Evolutionary conservation across 2,329 filamentous ascomycete species (phyloP).

Genomic region (Macrophomina pseudophaseolina): DNA sequence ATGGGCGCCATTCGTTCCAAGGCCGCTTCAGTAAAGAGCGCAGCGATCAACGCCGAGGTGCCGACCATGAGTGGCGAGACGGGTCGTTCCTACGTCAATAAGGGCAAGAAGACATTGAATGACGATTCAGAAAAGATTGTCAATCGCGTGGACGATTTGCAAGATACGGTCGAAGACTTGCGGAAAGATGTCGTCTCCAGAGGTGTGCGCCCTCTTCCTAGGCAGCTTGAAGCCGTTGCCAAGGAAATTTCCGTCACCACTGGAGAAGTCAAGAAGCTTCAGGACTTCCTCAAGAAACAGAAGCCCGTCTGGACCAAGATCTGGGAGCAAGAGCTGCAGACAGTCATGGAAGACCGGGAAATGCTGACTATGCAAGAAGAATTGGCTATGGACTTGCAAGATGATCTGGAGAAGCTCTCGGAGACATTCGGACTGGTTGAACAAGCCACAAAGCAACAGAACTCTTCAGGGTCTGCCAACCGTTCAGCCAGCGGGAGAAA

Average conservation of each 20-base stretch:
- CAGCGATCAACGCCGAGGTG: slow-evolving; percentile 72
- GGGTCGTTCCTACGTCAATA: slow-evolving; percentile 84
- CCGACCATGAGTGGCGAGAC: slow-evolving; percentile 75
- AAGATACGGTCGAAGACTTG: slow-evolving; percentile 93
- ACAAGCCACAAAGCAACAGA: slow-evolving; percentile 97
- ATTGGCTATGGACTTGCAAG: slow-evolving; percentile 85
- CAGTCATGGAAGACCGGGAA: slow-evolving; percentile 94
- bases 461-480: slow-evolving; percentile 67
- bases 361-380: slow-evolving; percentile 97
- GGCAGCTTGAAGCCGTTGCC: slow-evolving; percentile 85
- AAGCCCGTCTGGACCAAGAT: slow-evolving; percentile 99
- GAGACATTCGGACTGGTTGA: slow-evolving; percentile 95
- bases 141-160: slow-evolving; percentile 91
- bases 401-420: slow-evolving; percentile 92
- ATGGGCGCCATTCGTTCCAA: slow-evolving; percentile 85
- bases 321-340: slow-evolving; percentile 96
- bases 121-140: slow-evolving; percentile 90
- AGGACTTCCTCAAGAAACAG: slow-evolving; percentile 88
- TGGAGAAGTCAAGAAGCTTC: slow-evolving; percentile 90
- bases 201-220: slow-evolving; percentile 86
- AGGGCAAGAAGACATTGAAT: slow-evolving; percentile 84
- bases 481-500: slow-evolving; percentile 56
- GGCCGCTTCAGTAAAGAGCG: slow-evolving; percentile 78
- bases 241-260: slow-evolving; percentile 84
- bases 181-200: slow-evolving; percentile 95